phyloP scores from a whole-genome alignment of 306 rosid species.

The Leucaena leucocephala region DNA sequence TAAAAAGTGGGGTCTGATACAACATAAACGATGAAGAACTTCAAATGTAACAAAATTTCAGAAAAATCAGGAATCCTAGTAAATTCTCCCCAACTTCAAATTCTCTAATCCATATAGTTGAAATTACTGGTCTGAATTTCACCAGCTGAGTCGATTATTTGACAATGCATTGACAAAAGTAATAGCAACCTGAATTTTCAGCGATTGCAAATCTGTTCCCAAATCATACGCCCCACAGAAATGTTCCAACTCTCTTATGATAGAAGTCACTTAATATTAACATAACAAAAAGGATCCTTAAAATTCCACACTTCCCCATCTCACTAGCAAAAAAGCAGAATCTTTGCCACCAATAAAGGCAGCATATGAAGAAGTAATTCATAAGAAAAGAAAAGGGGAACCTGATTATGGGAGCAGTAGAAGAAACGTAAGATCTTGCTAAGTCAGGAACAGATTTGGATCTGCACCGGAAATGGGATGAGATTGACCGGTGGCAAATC shows the following conservation, averaged over 20 bases:
- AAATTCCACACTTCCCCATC: neutral
- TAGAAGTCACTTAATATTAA: neutral
- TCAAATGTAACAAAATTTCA: neutral
- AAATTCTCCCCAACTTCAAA: neutral
- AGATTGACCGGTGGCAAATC: conserved; percentile 49
- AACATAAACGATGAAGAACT: neutral
- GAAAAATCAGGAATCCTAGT: neutral
- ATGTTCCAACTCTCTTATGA: neutral
- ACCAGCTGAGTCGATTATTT: neutral
- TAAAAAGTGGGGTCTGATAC: neutral
- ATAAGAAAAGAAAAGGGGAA: neutral
- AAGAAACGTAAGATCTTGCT: conserved; percentile 37
- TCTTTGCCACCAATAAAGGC: neutral
- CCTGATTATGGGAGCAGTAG: conserved; percentile 33
- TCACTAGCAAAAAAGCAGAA: neutral
- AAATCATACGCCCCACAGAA: neutral
- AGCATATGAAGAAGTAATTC: neutral
- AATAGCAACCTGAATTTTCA: neutral
- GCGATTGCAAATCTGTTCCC: neutral
- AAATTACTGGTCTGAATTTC: neutral
- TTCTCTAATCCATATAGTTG: neutral
- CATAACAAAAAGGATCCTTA: neutral
- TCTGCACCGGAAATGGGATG: conserved; percentile 28
- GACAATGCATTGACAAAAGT: too few species aligned
- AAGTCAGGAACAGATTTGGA: conserved; percentile 27